A percentile compares a stretch with the other conserved stretches of the same genome.
Conservation (phyloP, 2,329 filamentous ascomycete species). For the Tricladium varicosporioides region DNA sequence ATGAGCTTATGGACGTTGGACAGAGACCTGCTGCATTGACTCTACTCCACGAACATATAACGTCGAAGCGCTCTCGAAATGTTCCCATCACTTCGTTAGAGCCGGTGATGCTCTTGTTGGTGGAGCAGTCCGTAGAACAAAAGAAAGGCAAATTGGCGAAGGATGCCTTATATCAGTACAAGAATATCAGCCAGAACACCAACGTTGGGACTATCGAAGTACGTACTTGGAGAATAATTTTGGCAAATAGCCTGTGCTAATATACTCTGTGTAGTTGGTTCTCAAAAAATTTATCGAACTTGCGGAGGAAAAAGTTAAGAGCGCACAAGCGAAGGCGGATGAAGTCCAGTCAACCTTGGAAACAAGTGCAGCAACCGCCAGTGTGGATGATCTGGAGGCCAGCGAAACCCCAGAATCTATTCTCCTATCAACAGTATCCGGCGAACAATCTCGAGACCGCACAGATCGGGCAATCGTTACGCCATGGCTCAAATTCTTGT, state of each 20-base stretch:
- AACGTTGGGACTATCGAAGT: slow-evolving; percentile 98
- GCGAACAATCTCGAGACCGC: slow-evolving; percentile 94
- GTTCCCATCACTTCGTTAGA: slow-evolving; percentile 93
- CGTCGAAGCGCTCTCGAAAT: slow-evolving; percentile 96
- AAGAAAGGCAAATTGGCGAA: slow-evolving; percentile 98
- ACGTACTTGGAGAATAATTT: slow-evolving; percentile 24
- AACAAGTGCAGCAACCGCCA: slow-evolving; percentile 66
- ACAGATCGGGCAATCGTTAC: slow-evolving; percentile 98
- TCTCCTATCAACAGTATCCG: slow-evolving; percentile 93
- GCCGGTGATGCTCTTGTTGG: slow-evolving; percentile 97
- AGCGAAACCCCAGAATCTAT: slow-evolving; percentile 98
- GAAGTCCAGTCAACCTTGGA: slow-evolving; percentile 89
- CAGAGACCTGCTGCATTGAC: slow-evolving; percentile 90
- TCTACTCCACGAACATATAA: slow-evolving; percentile 98
- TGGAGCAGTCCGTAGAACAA: slow-evolving; percentile 94
- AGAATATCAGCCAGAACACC: slow-evolving; percentile 99
- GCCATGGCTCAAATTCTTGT: slow-evolving; percentile 98
- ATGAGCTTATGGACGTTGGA: slow-evolving; percentile 97
- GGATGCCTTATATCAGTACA: slow-evolving; percentile 98
- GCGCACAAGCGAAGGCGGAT: slow-evolving; percentile 93
- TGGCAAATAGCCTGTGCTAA: slow-evolving; percentile 11
- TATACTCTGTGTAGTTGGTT: slow-evolving; percentile 60
- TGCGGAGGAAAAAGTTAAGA: slow-evolving; percentile 92
- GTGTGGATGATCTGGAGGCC: slow-evolving; percentile 92
- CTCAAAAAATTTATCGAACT: slow-evolving; percentile 98